A percentile compares a stretch with the other conserved stretches of the same genome.
Evolutionary conservation across 192 early-diverging fungal species (phyloP).

Genomic region (Coemansia sp.): DNA sequence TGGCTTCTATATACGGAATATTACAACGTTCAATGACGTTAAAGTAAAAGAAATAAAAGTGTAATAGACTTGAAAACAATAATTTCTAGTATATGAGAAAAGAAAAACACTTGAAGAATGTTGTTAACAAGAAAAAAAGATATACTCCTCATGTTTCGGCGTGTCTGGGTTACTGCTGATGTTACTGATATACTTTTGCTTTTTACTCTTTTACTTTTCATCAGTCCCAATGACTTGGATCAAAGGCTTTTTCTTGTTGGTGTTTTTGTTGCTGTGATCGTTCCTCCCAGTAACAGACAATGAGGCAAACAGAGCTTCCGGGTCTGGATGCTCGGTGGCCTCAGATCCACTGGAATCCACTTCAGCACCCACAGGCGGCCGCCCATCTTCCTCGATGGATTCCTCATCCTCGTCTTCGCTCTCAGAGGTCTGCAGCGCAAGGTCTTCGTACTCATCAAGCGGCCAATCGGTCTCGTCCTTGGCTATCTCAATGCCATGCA

Average conservation of each 20-base stretch:
- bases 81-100: not conserved
- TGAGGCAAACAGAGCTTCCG: not conserved
- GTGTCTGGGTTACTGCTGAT: not conserved
- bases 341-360: not conserved
- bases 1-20: not conserved
- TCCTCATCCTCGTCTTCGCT: conserved; percentile 20
- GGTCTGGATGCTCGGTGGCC: not conserved
- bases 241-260: conserved; percentile 5
- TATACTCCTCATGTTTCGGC: not conserved
- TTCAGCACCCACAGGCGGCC: not conserved
- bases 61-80: not conserved
- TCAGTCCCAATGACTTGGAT: conserved; percentile 9
- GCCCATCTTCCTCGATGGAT: not conserved
- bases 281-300: not conserved
- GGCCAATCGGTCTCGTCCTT: conserved; percentile 76
- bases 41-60: not conserved
- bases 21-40: not conserved
- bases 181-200: not conserved
- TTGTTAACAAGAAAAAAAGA: not conserved
- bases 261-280: not conserved
- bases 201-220: not conserved
- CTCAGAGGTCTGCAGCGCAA: conserved; percentile 60
- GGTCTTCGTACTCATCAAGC: conserved; percentile 78
- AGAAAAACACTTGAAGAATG: not conserved
- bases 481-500: conserved; percentile 68